Evolutionary conservation across 441 rosid species (phyloP), one percentile per base, ranked within the genome.

Genomic region (Brassica balearica): DNA sequence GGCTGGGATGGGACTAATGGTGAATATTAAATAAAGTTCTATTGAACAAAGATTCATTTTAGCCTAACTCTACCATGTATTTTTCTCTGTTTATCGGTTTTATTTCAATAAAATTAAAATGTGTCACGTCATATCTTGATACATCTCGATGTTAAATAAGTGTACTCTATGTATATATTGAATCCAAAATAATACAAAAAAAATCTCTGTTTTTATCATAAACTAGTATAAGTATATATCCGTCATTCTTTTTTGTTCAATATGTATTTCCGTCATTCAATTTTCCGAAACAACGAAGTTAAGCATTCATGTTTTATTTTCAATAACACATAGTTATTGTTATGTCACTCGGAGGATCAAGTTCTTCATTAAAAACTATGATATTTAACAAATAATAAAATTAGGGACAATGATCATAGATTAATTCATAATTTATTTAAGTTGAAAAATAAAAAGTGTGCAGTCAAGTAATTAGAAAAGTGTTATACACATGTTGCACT

Each of bases 21-120:
- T 76, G 41, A 46, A 69, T 62, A 51, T 34, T 61, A 76, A 77
- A 64, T 71, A 71, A 71, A 71, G 66, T 55, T 77, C 12, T 22
- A 25, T 36, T 11, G 65, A 63, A 38, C 22, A 55, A 17, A 0
- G 22, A 62, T 51, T 22, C 7, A 15, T 68, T 60, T 22, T 68
- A 6, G 15, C 8, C 43, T 69, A 9, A 51, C 23, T 69, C 55
- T 55, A 69, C 65, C 10, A 23, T 23, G 22, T 55, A 15, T 4
- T 34, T 34, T 68, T 27, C 60, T 15, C 9, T 55, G 60, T 55
- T 53, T 53, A 53, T 53, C 9, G 20, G 5, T 15, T 34, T 15
- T 8, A 59, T 0, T 20, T 22, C 64, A 59, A 59, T 27, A n/a
- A 12, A 62, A 12, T 14, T 25, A 61, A 25, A 62, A 62, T 62